Evolutionary conservation across 2,329 filamentous ascomycete species (phyloP).

Genomic region (Xylariaceae sp.): DNA sequence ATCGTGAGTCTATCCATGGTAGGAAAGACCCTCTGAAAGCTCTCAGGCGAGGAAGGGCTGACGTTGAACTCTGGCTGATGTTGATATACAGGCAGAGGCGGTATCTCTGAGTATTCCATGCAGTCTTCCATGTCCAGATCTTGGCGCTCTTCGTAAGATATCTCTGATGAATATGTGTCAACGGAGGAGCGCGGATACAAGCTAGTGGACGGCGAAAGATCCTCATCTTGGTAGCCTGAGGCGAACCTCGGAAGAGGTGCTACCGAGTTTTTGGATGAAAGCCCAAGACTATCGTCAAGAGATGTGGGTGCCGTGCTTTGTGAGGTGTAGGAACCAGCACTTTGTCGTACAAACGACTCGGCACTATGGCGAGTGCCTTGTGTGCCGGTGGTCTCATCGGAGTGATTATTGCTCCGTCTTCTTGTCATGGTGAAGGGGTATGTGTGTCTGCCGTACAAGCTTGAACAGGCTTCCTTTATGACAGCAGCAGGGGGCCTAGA

Average conservation of each 20-base stretch:
- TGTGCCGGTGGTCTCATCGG: constrained; percentile 34
- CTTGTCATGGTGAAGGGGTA: constrained; percentile 28
- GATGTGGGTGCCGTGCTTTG: constrained; percentile 46
- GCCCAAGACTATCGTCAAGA: constrained; percentile 35
- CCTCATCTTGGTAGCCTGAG: constrained; percentile 22
- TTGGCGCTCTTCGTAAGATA: constrained; percentile 55
- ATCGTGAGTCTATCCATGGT: constrained; percentile 77
- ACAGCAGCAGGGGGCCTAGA: constrained; percentile 1
- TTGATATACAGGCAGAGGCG: constrained; percentile 53
- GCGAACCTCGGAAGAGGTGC: constrained; percentile 15
- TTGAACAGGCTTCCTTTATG: constrained; percentile 8
- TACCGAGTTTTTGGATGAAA: constrained; percentile 32
- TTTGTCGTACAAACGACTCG: constrained; percentile 41
- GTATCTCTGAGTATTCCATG: constrained; percentile 37
- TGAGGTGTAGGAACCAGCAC: constrained; percentile 42
- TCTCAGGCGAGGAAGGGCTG: constrained; percentile 71
- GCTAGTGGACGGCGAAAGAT: constrained; percentile 37
- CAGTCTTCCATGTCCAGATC: constrained; percentile 31
- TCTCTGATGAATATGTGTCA: constrained; percentile 74
- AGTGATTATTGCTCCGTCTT: constrained; percentile 29
- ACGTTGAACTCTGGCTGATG: constrained; percentile 62
- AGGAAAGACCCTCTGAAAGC: constrained; percentile 83
- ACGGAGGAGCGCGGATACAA: constrained; percentile 56
- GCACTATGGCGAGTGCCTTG: constrained; percentile 38
- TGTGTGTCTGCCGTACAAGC: constrained; percentile 9